Conservation (phyloP, 2,329 filamentous ascomycete genomes). For the Cladophialophora bantiana region DNA sequence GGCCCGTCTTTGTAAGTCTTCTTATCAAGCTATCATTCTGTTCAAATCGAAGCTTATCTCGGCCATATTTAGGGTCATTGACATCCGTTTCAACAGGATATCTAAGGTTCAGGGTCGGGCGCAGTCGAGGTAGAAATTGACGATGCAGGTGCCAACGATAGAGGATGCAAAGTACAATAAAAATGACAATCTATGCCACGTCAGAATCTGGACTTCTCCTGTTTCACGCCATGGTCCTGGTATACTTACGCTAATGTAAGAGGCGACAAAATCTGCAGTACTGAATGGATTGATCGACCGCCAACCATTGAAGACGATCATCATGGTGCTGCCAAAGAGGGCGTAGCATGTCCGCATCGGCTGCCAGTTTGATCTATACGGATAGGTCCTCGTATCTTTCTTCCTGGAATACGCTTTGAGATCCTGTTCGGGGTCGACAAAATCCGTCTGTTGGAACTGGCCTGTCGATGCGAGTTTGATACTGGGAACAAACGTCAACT, state of each 20-base stretch:
- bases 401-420: conserved; percentile 9
- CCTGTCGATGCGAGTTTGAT: conserved; percentile 7
- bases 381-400: conserved; percentile 2
- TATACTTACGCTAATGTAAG: conserved; percentile 16
- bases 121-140: conserved; percentile 7
- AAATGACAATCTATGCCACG: conserved; percentile 8
- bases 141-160: conserved; percentile 21
- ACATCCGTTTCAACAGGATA: conserved; percentile 14
- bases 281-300: conserved; percentile 14
- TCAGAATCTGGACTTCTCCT: background rate
- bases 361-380: conserved; percentile 16
- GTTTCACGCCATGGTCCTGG: background rate
- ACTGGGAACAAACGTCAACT: background rate
- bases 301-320: conserved; percentile 17
- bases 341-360: conserved; percentile 15
- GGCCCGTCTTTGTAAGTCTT: conserved; percentile 4
- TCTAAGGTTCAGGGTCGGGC: conserved; percentile 10
- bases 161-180: conserved; percentile 12
- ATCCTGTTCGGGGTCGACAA: conserved; percentile 6
- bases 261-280: conserved; percentile 13
- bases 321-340: conserved; percentile 12
- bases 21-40: background rate
- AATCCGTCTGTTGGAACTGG: background rate
- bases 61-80: conserved; percentile 2
- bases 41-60: conserved; percentile 10